Evolutionary conservation across 2,329 filamentous ascomycete genomes (phyloP).

Genomic region (Coniochaeta ligniaria): DNA sequence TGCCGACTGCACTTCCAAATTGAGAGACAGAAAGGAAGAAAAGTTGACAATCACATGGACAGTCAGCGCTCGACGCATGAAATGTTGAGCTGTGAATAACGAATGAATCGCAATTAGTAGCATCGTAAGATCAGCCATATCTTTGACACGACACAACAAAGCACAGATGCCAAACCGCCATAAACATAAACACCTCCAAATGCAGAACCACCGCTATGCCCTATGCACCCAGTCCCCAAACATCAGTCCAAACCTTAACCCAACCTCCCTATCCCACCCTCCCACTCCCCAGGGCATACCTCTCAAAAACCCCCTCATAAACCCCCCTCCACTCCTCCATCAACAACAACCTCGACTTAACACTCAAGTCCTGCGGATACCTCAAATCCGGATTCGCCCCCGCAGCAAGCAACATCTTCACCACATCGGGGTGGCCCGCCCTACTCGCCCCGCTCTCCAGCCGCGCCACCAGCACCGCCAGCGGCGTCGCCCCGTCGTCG

Average conservation of each 20-base stretch:
- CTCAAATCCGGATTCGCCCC: conserved; percentile 3
- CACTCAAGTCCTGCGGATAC: not conserved
- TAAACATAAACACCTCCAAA: not conserved
- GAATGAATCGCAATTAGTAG: not conserved
- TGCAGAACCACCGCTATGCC: not conserved
- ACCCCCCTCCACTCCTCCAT: conserved; percentile 3
- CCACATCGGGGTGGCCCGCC: conserved; percentile 3
- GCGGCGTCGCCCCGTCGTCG: conserved; percentile 3
- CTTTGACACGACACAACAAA: not conserved
- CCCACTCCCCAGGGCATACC: not conserved
- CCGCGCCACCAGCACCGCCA: not conserved
- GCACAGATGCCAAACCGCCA: not conserved
- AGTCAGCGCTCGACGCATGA: not conserved
- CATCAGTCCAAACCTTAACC: not conserved
- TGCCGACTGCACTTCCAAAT: no score
- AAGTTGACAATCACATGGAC: not conserved
- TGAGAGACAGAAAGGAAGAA: no score
- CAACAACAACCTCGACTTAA: conserved; percentile 4
- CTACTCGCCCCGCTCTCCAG: not conserved
- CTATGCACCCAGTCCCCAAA: not conserved
- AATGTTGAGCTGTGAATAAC: not conserved
- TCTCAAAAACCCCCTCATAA: conserved; percentile 1
- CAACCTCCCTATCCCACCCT: not conserved
- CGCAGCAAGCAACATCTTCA: conserved; percentile 3
- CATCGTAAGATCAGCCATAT: not conserved